Evolutionary conservation across 805 yeast genomes (phyloP), one percentile per base, ranked within the genome.

Genomic region (Wickerhamiella cacticola): DNA sequence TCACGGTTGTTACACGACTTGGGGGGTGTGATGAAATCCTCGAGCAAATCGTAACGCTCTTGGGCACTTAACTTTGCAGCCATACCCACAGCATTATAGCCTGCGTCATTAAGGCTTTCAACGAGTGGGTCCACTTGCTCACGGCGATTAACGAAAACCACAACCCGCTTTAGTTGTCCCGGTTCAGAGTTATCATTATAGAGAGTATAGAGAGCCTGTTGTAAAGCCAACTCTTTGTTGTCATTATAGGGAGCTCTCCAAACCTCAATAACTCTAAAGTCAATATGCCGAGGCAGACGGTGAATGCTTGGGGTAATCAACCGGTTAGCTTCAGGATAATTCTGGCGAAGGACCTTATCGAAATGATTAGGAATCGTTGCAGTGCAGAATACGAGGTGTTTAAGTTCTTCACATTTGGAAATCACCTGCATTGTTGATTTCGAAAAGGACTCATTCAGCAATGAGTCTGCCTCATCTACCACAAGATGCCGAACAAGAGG

Each of bases 391-490:
- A 88, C 72, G 19, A 86, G 62, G 52, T 84, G 82, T 41, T 68
- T 70, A 35, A 82, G 64, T 50, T 74, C 73, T 16, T 75, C 68
- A 66, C 78, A 70, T 43, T 63, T 54, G 19, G 63, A 68, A 12
- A 86, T 65, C 1, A 76, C 73, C 1, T 68, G 62, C 52, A 76
- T 72, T 2, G 95, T 83, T 43, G 76, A 79, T 22, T 72, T 71
- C 9, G 79, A 63, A 73, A 87, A 88, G 0, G 92, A 80, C 46
- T 76, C 74, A 60, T 88, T 95, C 78, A 88, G 72, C 48, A 89
- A 66, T 0, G 95, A 82, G 64, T 89, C 98, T 0, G 98, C 97
- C 63, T 89, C 98, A 61, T 89, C 98, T 12, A 83, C 74, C 1
- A 84, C 89, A 40, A 82, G 69, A 57, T 73, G 80, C 23, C 71